These are phyloP conservation scores for Crucibulum laeve DNA, from an alignment of 768 basidiomycete genomes.

Conservation along the genomic window DNA sequence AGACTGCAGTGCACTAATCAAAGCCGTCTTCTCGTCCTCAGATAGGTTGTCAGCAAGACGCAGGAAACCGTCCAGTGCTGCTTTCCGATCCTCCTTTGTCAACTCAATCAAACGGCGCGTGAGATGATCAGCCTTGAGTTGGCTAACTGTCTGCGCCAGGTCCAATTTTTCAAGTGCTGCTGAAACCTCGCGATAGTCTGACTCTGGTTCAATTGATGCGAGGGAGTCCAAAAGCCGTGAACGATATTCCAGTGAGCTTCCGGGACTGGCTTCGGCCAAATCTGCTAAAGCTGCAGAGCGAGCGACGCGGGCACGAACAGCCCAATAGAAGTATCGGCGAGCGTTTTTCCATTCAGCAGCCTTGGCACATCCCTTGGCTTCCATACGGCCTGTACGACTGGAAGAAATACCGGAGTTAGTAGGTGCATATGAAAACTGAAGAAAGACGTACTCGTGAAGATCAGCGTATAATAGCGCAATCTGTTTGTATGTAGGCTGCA, in stretches of 20 bases:
- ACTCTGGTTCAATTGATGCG: slow-evolving; percentile 45
- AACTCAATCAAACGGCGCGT: slow-evolving; percentile 61
- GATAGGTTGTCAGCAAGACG: slow-evolving; percentile 71
- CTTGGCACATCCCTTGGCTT: slow-evolving; percentile 93
- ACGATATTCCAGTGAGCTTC: slow-evolving; percentile 63
- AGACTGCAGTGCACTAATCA: slow-evolving; percentile 61
- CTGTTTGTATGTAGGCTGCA: slow-evolving; percentile 91
- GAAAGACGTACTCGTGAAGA: slow-evolving; percentile 78
- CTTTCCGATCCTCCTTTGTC: slow-evolving; percentile 73
- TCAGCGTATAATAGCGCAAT: slow-evolving; percentile 93
- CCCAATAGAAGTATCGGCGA: slow-evolving; percentile 92
- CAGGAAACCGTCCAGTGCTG: slow-evolving; percentile 67
- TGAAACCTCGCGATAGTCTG: slow-evolving; percentile 54
- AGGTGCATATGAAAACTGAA: slow-evolving; percentile 2
- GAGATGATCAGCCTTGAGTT: slow-evolving; percentile 69
- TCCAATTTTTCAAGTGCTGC: slow-evolving; percentile 71
- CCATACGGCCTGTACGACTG: slow-evolving; percentile 93
- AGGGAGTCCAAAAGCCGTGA: slow-evolving; percentile 59
- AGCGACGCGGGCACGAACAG: slow-evolving; percentile 77
- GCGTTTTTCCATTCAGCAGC: slow-evolving; percentile 85
- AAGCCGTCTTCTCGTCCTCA: slow-evolving; percentile 62
- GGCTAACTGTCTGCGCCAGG: slow-evolving; percentile 52
- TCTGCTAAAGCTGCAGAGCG: slow-evolving; percentile 58
- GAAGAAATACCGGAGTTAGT: slow-evolving; percentile 8
- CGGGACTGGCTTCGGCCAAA: slow-evolving; percentile 70